phyloP scores from a whole-genome alignment of 2,329 filamentous ascomycete species.

The Colletotrichum cereale region DNA sequence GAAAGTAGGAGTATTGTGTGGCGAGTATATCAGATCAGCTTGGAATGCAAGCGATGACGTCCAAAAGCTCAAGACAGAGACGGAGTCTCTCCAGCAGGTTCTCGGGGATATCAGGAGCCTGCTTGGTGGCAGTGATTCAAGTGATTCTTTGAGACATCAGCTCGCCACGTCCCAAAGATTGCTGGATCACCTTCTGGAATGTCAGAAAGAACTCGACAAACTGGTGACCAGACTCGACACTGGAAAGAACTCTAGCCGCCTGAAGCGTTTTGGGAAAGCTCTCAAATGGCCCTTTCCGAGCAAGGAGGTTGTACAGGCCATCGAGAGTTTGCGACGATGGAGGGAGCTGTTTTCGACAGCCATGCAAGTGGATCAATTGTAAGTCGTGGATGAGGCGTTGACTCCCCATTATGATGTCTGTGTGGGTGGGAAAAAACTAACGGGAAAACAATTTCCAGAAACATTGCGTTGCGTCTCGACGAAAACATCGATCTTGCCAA shows the following conservation, averaged over 20 bases:
- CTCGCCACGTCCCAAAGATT: not conserved
- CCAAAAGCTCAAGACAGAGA: constrained; percentile 47
- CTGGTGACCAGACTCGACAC: not conserved
- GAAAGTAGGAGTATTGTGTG: constrained; percentile 51
- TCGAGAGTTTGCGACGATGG: not conserved
- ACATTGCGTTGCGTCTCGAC: not conserved
- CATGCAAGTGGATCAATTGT: not conserved
- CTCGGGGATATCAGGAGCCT: not conserved
- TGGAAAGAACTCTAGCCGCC: not conserved
- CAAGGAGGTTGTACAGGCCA: not conserved
- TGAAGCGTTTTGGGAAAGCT: not conserved
- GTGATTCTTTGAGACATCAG: not conserved
- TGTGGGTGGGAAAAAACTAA: not conserved
- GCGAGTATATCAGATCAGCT: constrained; percentile 51
- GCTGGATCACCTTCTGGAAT: not conserved
- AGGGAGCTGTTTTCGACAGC: not conserved
- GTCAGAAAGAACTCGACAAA: not conserved
- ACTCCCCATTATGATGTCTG: not conserved
- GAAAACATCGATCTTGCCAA: constrained; percentile 9
- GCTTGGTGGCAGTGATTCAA: not conserved
- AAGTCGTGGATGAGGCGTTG: not conserved
- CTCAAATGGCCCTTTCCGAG: not conserved
- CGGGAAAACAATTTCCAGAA: not conserved
- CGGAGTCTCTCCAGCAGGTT: constrained; percentile 42
- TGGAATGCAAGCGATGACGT: constrained; percentile 49